A percentile compares a stretch with the other conserved stretches of the same genome.
These are phyloP conservation scores for Phytophthora ramorum DNA, from an alignment of 352 stramenopile genomes.

Conservation along the genomic window DNA sequence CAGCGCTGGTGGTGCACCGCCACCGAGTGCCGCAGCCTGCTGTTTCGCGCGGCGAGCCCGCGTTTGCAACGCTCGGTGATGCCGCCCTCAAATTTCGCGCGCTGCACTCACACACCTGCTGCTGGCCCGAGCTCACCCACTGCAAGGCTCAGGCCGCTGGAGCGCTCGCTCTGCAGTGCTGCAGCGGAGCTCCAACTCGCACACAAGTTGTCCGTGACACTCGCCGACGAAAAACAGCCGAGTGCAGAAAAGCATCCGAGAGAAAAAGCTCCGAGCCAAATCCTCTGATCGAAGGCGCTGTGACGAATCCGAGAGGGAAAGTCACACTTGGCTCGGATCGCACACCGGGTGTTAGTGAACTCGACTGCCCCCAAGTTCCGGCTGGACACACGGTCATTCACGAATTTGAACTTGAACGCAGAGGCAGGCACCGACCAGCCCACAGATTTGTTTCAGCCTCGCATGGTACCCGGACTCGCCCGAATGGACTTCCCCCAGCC, in stretches of 20 bases:
- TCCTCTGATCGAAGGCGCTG: slow-evolving; percentile 41
- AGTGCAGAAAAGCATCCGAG: slow-evolving; percentile 27
- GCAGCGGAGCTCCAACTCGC: neutral
- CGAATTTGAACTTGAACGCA: slow-evolving; percentile 37
- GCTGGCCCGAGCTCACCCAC: slow-evolving; percentile 28
- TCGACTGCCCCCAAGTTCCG: slow-evolving; percentile 18
- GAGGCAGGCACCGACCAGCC: slow-evolving; percentile 1
- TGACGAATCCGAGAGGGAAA: slow-evolving; percentile 45
- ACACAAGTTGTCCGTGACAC: slow-evolving; percentile 28
- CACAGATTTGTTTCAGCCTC: neutral
- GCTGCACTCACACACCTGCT: slow-evolving; percentile 31
- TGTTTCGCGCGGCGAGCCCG: slow-evolving; percentile 14
- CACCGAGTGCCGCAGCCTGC: slow-evolving; percentile 1
- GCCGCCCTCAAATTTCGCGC: slow-evolving; percentile 31
- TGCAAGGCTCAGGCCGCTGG: slow-evolving; percentile 5
- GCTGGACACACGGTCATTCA: slow-evolving; percentile 32
- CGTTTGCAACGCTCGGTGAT: slow-evolving; percentile 21
- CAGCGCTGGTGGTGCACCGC: slow-evolving; percentile 6
- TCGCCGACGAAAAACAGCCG: slow-evolving; percentile 36
- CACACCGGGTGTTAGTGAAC: slow-evolving; percentile 32
- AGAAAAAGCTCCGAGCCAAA: slow-evolving; percentile 42
- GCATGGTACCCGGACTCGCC: slow-evolving; percentile 26
- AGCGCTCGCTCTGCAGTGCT: no score
- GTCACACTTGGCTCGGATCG: slow-evolving; percentile 30
- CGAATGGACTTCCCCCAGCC: slow-evolving; percentile 31